Conservation (phyloP, 805 yeast genomes). For the Candida odintsovae region DNA sequence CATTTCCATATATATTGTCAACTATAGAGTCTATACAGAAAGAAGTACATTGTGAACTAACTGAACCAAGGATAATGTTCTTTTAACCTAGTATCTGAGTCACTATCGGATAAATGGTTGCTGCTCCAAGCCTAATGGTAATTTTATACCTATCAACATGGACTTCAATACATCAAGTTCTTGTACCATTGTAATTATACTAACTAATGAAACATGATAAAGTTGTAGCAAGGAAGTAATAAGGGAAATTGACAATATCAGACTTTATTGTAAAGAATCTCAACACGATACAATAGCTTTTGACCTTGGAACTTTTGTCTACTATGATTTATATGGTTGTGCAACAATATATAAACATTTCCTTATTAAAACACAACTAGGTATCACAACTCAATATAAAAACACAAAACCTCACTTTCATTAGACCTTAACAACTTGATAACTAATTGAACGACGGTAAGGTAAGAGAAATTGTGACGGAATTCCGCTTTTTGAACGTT, state of each 20-base stretch:
- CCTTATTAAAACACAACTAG: conserved; percentile 31
- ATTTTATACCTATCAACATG: conserved; percentile 31
- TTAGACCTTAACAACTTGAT: no score
- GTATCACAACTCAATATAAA: no score
- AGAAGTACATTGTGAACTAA: conserved; percentile 1
- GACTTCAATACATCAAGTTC: conserved; percentile 26
- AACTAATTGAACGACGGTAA: conserved; percentile 31
- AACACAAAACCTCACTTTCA: conserved; percentile 33
- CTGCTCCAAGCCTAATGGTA: conserved; percentile 28
- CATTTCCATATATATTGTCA: conserved; percentile 25
- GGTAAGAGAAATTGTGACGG: no score
- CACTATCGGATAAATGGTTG: conserved; percentile 21
- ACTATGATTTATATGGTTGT: neutral
- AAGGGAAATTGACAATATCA: conserved; percentile 22
- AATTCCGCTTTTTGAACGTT: no score
- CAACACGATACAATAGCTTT: conserved; percentile 3
- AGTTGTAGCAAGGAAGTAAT: conserved; percentile 18
- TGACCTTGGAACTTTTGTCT: neutral
- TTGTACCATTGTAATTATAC: conserved; percentile 18
- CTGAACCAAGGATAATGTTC: conserved; percentile 10
- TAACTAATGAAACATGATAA: conserved; percentile 17
- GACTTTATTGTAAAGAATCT: conserved; percentile 19
- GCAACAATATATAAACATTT: conserved; percentile 16
- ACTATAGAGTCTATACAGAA: conserved; percentile 16
- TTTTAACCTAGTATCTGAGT: conserved; percentile 21